A percentile compares a stretch with the other conserved stretches of the same genome.
Conservation (phyloP, 2,329 filamentous ascomycete species). For the Myriosclerotinia scirpicola region DNA sequence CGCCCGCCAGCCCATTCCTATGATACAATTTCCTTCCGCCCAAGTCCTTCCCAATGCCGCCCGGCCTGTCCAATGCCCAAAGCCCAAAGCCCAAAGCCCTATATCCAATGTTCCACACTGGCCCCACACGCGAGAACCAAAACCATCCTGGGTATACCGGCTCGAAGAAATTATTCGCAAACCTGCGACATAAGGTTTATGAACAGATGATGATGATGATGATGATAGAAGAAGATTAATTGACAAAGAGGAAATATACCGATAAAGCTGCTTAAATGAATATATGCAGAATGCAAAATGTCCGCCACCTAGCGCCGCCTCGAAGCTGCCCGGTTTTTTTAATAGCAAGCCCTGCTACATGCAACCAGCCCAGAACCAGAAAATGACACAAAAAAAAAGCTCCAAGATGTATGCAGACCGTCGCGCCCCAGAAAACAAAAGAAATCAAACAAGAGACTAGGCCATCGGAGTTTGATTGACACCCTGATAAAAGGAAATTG, state of each 20-base stretch:
- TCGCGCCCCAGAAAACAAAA: not conserved
- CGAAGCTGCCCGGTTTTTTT: conserved; percentile 2
- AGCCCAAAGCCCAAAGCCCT: not conserved
- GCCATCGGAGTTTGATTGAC: not conserved
- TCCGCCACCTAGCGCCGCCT: conserved; percentile 13
- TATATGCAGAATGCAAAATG: conserved; percentile 20
- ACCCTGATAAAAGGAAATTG: not conserved
- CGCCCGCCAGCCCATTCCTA: conserved; percentile 9
- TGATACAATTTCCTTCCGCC: conserved; percentile 15
- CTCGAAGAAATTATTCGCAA: conserved; percentile 18
- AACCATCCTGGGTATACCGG: conserved; percentile 22
- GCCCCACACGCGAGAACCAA: conserved; percentile 12
- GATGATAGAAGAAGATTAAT: not conserved
- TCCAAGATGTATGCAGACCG: not conserved
- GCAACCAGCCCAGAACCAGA: conserved; percentile 9
- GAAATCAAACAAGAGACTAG: not conserved
- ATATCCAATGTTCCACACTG: conserved; percentile 5
- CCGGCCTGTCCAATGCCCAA: conserved; percentile 1
- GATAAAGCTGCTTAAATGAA: not conserved
- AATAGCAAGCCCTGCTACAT: conserved; percentile 18
- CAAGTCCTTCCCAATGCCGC: not conserved
- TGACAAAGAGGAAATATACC: not conserved
- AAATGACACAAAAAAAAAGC: not conserved
- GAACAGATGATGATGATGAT: not conserved
- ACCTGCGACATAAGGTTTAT: conserved; percentile 11